Evolutionary conservation across 148 eudicot genomes (phyloP).

Genomic region (Silene uniflora): DNA sequence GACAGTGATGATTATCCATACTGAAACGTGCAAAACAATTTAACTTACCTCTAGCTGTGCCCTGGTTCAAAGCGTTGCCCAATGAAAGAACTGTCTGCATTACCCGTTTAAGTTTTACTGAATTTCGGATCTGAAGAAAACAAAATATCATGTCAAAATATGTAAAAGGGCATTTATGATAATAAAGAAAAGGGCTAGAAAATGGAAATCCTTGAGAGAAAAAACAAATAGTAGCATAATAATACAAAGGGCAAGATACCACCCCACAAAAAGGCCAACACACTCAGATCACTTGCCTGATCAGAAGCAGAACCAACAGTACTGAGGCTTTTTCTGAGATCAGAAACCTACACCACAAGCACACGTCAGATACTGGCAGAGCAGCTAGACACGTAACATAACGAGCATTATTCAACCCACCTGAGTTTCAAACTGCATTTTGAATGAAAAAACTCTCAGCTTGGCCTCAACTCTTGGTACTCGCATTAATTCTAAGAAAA

Average conservation of each 20-base stretch:
- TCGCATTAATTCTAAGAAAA: constrained; percentile 79
- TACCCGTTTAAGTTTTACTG: constrained; percentile 65
- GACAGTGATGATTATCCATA: background rate
- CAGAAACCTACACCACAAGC: constrained; percentile 56
- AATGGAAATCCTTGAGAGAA: background rate
- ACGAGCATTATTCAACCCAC: constrained; percentile 35
- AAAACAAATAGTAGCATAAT: background rate
- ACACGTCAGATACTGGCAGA: constrained; percentile 6
- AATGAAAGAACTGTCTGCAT: constrained; percentile 90
- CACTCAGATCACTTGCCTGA: constrained; percentile 46
- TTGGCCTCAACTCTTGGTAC: constrained; percentile 84
- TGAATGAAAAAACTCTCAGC: constrained; percentile 86
- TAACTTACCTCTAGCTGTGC: constrained; percentile 86
- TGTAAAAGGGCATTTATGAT: background rate
- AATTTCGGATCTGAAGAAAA: constrained; percentile 66
- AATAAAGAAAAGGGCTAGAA: background rate
- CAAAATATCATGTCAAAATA: constrained; percentile 14
- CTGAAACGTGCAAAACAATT: background rate
- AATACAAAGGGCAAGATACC: background rate
- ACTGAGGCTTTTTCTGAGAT: constrained; percentile 61
- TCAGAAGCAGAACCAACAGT: constrained; percentile 66
- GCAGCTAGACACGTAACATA: background rate
- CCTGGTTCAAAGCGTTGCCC: constrained; percentile 94
- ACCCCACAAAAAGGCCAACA: background rate
- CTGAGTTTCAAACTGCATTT: constrained; percentile 77